Evolutionary conservation across 169 alveolate species (phyloP).

Genomic region (Plasmodium vinckei): DNA sequence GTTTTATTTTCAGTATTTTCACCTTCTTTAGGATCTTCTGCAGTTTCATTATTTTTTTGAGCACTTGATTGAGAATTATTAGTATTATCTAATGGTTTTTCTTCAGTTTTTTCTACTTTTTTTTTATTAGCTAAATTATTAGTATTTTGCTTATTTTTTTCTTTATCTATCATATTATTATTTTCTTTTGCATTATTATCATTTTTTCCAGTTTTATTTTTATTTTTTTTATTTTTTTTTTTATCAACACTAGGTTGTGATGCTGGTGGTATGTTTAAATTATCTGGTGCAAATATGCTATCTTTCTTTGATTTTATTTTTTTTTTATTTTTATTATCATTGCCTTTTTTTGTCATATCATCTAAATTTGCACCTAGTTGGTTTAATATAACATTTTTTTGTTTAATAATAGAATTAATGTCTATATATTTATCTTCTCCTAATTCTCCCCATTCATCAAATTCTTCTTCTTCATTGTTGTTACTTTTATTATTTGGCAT

Average conservation of each 20-base stretch:
- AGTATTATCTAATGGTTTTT: not conserved
- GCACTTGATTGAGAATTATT: not conserved
- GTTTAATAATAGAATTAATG: constrained; percentile 56
- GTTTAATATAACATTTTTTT: constrained; percentile 53
- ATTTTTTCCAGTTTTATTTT: constrained; percentile 44
- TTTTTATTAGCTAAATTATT: constrained; percentile 21
- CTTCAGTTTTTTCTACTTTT: constrained; percentile 21
- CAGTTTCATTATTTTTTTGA: not conserved
- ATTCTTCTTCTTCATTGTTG: constrained; percentile 55
- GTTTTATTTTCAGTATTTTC: constrained; percentile 7
- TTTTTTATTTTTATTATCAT: constrained; percentile 67
- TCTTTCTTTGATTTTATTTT: constrained; percentile 48
- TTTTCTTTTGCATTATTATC: constrained; percentile 19
- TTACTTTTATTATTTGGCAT: not conserved
- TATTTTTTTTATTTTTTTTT: constrained; percentile 60
- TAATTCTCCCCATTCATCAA: constrained; percentile 74
- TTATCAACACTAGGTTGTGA: constrained; percentile 11
- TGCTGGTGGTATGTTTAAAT: not conserved
- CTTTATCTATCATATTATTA: not conserved
- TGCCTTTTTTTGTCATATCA: constrained; percentile 47
- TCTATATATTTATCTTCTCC: constrained; percentile 71
- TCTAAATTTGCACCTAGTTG: constrained; percentile 57
- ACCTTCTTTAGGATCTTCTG: not conserved
- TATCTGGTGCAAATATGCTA: not conserved
- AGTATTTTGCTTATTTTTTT: not conserved